Base-by-base conservation (phyloP, 225 moss, liverwort and hornwort genomes). In the Pseudisothecium myosuroides region DNA sequence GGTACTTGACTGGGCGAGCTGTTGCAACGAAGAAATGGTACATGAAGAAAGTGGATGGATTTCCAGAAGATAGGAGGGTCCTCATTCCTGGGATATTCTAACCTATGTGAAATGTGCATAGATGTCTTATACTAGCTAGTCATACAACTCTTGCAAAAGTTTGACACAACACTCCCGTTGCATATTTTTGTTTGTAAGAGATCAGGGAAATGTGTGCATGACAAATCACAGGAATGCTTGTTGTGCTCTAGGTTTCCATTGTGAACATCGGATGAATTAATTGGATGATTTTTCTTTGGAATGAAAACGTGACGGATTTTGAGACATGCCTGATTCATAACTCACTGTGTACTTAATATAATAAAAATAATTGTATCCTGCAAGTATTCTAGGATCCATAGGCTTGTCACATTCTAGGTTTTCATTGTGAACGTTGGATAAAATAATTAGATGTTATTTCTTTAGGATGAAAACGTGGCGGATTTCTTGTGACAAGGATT, bases 21-120 rank as follows among this genome's bases (percentile, higher is more conserved):
- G 27, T 91, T 21, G 34, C 50, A 6, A 73, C 93, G 23, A 94
- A 92, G 80, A 52, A 84, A 66, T 93, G 94, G 94, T 94, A 93
- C 34, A 7, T 64, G 87, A 93, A 90, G 83, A 94, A 94, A 87
- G 39, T 91, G 64, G 90, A 91, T 74, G 91, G 87, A 5, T 94
- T 93, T 79, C 92, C 93, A 7, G 47, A 69, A 66, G 77, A 87
- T 5, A 88, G 90, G 81, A 90, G 77, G 36, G 41, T 91, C 28
- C 89, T 94, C 66, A 85, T 94, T 71, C 93, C 92, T 71, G 87
- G 89, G 55, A 37, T 93, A 34, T 92, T 92, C 71, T 91, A 87
- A 11, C 32, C 2, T 32, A 8, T 65, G 34, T 17, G 65, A 17
- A 17, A 15, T 31, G 61, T n/a, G n/a, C n/a, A n/a, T 12, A 60